Evolutionary conservation across 441 rosid genomes (phyloP).

Genomic region (Adansonia gregorii): DNA sequence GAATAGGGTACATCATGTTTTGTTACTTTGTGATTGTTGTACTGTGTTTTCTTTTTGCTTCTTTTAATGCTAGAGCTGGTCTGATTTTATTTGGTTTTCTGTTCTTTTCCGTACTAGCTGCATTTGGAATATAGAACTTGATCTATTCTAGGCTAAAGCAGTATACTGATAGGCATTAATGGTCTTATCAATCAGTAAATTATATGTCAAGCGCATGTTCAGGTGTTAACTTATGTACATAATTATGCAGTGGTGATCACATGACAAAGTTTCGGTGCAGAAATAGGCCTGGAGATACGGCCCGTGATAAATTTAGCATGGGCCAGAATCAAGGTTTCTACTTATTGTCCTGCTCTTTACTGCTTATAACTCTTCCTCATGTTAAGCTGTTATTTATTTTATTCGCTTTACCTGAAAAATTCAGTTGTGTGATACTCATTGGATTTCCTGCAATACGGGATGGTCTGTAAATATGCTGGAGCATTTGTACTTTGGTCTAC

Average conservation of each 20-base stretch:
- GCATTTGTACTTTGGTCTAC: not conserved
- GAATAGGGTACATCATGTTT: not conserved
- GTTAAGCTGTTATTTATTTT: not conserved
- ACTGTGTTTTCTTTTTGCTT: not conserved
- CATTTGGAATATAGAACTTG: not conserved
- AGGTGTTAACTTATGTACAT: constrained; percentile 21
- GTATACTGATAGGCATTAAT: constrained; percentile 10
- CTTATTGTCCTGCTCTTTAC: not conserved
- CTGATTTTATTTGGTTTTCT: not conserved
- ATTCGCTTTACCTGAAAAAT: constrained; percentile 6
- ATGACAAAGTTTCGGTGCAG: constrained; percentile 98
- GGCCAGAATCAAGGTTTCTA: constrained; percentile 81
- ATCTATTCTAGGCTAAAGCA: not conserved
- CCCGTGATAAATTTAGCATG: constrained; percentile 76
- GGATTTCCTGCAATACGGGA: not conserved
- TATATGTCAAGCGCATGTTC: constrained; percentile 18
- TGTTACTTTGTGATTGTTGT: not conserved
- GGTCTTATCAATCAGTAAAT: constrained; percentile 22
- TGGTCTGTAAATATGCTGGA: constrained; percentile 6
- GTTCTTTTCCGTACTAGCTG: constrained; percentile 1
- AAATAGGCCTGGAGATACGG: constrained; percentile 94
- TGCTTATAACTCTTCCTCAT: not conserved
- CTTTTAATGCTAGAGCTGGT: not conserved
- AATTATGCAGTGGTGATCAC: constrained; percentile 89
- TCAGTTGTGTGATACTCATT: not conserved